Conservation (phyloP, 2,329 filamentous ascomycete species). For the Ophiostoma fasciatum region DNA sequence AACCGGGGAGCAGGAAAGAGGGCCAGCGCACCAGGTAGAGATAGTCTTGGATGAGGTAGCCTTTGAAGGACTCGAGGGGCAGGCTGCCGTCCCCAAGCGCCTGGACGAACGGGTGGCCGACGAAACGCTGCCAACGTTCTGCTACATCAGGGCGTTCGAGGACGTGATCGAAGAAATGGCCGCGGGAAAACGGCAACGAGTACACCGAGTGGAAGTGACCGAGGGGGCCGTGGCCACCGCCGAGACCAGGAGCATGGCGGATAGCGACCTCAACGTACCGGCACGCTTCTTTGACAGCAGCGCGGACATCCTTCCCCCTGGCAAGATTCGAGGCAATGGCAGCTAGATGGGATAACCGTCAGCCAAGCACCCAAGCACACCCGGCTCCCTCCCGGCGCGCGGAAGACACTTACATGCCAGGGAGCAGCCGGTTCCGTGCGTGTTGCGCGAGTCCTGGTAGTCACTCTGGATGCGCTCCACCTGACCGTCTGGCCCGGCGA, state of each 20-base stretch:
- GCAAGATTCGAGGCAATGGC: conserved; percentile 63
- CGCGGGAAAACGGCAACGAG: conserved; percentile 51
- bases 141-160: conserved; percentile 62
- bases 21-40: conserved; percentile 53
- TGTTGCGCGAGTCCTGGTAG: conserved; percentile 63
- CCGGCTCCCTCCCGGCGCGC: too few relatives aligned
- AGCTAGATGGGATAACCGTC: conserved; percentile 36
- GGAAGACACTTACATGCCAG: conserved; percentile 67
- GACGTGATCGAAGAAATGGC: conserved; percentile 71
- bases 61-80: conserved; percentile 63
- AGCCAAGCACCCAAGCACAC: too few relatives aligned
- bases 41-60: conserved; percentile 86
- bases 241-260: conserved; percentile 44
- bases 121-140: conserved; percentile 58
- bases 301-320: conserved; percentile 37
- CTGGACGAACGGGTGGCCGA: conserved; percentile 70
- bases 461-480: conserved; percentile 50
- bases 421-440: conserved; percentile 90
- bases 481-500: conserved; percentile 44
- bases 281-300: conserved; percentile 52
- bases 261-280: conserved; percentile 61
- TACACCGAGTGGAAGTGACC: conserved; percentile 67
- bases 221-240: conserved; percentile 55
- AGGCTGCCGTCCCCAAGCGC: conserved; percentile 62
- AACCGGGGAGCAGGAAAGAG: too few relatives aligned